Evolutionary conservation across 371 early-diverging fungal genomes (phyloP), one percentile per base, ranked within the genome.

Genomic region (Chytridium lagenaria): DNA sequence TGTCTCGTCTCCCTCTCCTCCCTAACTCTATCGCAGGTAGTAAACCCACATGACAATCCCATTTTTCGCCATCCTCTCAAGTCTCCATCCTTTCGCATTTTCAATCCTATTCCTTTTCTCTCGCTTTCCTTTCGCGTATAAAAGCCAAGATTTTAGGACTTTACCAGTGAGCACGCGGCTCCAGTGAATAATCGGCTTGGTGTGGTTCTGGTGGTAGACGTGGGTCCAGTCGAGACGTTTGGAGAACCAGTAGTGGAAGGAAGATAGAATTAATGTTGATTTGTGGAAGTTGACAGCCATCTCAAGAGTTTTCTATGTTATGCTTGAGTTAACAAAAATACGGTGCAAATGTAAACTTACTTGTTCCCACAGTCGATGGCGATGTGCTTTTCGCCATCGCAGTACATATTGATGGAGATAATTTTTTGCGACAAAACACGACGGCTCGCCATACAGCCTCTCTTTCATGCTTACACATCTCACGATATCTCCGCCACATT

Each of bases 1-100:
- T 30, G 7, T 57, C 10, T n/a, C 7, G 57, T 12, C 23, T 57
- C 57, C 57, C 57, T 7, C 23, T 57, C 57, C 57, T 26, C 31
- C 23, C 28, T 19, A 10, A 33, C 16, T 5, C 36, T 2, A 63
- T 40, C 66, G 16, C 44, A n/a, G 10, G 5, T 26, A 3, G 2
- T n/a, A 2, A 19, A 66, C 16, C 66, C 66, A 66, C 2, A 49
- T 2, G 44, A 40, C 7, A n/a, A 49, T 30, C 16, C 66, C 66
- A 40, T 66, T 10, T 30, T 33, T 5, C 5, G 30, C n/a, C 66
- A n/a, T n/a, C 44, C 36, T n/a, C 10, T 40, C 66, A 5, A 10
- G 5, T 66, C 40, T 19, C 66, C 37, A 66, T 49, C n/a, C 15
- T 19, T 28, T 49, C 15, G 66, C 66, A 2, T 2, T 19, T 40